Conservation (phyloP, 1,284 basidiomycete genomes). For the Rhodotorula sp. region DNA sequence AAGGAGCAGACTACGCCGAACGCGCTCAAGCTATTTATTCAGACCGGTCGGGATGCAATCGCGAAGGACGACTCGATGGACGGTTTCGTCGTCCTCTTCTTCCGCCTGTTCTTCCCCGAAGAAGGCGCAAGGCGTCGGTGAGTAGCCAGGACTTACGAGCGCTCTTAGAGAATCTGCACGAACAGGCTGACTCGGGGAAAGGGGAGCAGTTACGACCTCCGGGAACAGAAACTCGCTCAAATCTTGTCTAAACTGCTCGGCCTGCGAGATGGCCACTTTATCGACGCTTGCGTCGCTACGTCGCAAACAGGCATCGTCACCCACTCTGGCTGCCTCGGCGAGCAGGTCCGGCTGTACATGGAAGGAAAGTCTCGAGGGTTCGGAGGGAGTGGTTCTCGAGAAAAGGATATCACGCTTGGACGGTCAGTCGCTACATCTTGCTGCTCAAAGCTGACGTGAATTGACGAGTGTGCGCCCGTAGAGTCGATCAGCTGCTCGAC, state of each 20-base stretch:
- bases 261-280: conserved; percentile 1
- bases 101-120: conserved; percentile 77
- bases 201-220: conserved; percentile 60
- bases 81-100: conserved; percentile 51
- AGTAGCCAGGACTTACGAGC: neutral
- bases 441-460: neutral
- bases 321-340: conserved; percentile 66
- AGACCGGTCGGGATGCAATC: neutral
- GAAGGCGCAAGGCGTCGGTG: conserved; percentile 64
- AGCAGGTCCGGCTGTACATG: conserved; percentile 59
- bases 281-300: neutral
- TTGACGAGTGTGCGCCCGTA: conserved; percentile 31
- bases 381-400: conserved; percentile 47
- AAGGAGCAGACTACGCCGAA: neutral
- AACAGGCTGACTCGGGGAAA: too few species aligned
- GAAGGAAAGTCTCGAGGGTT: conserved; percentile 43
- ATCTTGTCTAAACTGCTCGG: conserved; percentile 56
- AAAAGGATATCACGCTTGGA: conserved; percentile 17
- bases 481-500: conserved; percentile 65
- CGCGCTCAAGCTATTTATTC: too few species aligned
- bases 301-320: neutral
- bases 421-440: conserved; percentile 41
- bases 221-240: conserved; percentile 65
- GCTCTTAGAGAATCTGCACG: neutral
- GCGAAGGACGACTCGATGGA: neutral